phyloP scores from a whole-genome alignment of 106 monocot genomes.

The Posidonia australis region DNA sequence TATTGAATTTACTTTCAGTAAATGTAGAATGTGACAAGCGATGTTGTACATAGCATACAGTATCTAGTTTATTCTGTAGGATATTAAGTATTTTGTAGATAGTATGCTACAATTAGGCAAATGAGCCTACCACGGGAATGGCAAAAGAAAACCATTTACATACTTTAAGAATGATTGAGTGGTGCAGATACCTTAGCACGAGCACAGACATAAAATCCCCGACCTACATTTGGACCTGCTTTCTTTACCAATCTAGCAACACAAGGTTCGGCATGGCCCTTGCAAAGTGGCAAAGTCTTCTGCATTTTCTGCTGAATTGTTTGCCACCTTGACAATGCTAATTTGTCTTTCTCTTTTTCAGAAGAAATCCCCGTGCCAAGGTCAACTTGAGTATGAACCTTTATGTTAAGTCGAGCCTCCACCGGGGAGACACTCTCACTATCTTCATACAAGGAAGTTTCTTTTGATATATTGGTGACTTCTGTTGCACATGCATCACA shows the following conservation, averaged over 20 bases:
- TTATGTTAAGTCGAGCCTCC: neutral
- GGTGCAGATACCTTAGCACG: constrained; percentile 65
- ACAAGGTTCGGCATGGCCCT: constrained; percentile 91
- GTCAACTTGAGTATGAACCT: constrained; percentile 11
- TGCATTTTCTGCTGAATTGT: constrained; percentile 87
- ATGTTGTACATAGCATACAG: neutral
- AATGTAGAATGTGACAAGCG: neutral
- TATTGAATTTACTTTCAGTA: no score
- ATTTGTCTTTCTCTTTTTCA: constrained; percentile 26
- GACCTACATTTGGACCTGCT: constrained; percentile 75
- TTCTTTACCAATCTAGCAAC: constrained; percentile 90
- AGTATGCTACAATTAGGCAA: neutral
- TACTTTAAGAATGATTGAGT: neutral
- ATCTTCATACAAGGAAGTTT: constrained; percentile 7
- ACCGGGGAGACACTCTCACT: constrained; percentile 9
- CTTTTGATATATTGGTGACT: neutral
- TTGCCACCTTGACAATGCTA: constrained; percentile 63
- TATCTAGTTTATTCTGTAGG: neutral
- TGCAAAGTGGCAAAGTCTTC: constrained; percentile 79
- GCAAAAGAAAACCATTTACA: neutral
- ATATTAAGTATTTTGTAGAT: neutral
- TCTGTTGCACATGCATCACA: constrained; percentile 14
- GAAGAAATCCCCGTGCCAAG: constrained; percentile 10
- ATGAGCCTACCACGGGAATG: neutral
- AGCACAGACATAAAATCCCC: constrained; percentile 87